Conservation (phyloP, 23 red algal species). For the Gracilaria domingensis region DNA sequence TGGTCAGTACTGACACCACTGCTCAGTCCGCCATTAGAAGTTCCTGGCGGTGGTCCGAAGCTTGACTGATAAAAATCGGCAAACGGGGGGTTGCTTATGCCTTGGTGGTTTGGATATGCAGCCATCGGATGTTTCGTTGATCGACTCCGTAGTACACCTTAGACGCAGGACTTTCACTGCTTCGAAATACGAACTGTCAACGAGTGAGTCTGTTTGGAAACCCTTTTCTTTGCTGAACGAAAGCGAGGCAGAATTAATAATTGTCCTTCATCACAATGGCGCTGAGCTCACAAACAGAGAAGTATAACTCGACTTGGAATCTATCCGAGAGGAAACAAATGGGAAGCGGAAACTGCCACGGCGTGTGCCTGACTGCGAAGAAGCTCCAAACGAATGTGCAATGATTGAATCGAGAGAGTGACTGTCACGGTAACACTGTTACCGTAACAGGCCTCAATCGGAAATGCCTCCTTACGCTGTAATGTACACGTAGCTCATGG, state of each 20-base stretch:
- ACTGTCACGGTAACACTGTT: no score
- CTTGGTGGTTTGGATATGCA: neutral
- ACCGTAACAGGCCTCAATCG: no score
- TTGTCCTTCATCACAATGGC: neutral
- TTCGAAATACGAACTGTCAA: neutral
- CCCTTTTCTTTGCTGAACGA: neutral
- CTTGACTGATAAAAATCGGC: constrained; percentile 77
- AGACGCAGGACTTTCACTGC: neutral
- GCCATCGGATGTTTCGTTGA: neutral
- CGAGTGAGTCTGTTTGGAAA: neutral
- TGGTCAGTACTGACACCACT: constrained; percentile 23
- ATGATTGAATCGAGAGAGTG: neutral
- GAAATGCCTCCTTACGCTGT: no score
- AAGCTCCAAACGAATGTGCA: neutral
- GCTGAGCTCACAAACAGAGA: no score
- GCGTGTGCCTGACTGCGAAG: neutral
- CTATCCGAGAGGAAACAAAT: no score
- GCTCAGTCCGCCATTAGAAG: constrained; percentile 13
- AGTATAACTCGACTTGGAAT: neutral
- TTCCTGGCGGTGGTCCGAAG: constrained; percentile 60
- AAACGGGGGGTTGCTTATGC: neutral
- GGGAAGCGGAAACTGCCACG: no score
- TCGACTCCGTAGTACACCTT: neutral
- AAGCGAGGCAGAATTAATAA: neutral
- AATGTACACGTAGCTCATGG: no score